Evolutionary conservation across 2,329 filamentous ascomycete species (phyloP), one percentile per base, ranked within the genome.

Genomic region (Cryphonectria carpinicola): DNA sequence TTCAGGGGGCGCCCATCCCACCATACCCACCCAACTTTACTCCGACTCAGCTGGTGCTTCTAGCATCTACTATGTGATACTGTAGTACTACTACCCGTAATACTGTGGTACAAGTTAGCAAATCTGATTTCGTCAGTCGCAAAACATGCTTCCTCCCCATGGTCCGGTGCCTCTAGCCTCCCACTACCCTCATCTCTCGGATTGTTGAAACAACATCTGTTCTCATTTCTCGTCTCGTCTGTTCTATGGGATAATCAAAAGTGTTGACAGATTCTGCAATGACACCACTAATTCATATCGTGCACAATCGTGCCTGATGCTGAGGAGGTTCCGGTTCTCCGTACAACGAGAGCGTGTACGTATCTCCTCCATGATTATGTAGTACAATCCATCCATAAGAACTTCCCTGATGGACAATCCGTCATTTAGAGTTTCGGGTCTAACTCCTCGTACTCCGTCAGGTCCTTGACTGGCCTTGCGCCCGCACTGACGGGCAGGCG

Each of bases 401-500:
- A 58, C 14, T 11, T 17, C 54, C 54, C 6, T 1, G 6, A 3
- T 19, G 25, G 54, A 17, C 25, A 14, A n/a, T 32, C 13, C 14
- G 28, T 28, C 17, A 8, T 14, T 86, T 80, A 95, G 70, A 98
- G 85, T 83, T 98, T 98, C 19, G 93, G 83, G 73, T 93, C 93
- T 71, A 91, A 84, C 71, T 98, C 95, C 79, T 97, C 93, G 80
- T 95, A 98, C 77, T 94, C 92, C 73, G 86, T 91, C 69, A 98
- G 80, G 74, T 96, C 92, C 77, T 88, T 90, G 41, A 93, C 88
- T 0, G 95, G 88, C 72, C 86, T 86, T 1, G 94, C 89, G 0
- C 93, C 95, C 32, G 87, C 85, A 73, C 90, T 96, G 39, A 93
- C 87, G 71, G 88, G 84, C 76, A 98, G 84, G 19, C 88, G 85